phyloP scores from a whole-genome alignment of 192 early-diverging fungal species.

The Chytriomyces hyalinus region DNA sequence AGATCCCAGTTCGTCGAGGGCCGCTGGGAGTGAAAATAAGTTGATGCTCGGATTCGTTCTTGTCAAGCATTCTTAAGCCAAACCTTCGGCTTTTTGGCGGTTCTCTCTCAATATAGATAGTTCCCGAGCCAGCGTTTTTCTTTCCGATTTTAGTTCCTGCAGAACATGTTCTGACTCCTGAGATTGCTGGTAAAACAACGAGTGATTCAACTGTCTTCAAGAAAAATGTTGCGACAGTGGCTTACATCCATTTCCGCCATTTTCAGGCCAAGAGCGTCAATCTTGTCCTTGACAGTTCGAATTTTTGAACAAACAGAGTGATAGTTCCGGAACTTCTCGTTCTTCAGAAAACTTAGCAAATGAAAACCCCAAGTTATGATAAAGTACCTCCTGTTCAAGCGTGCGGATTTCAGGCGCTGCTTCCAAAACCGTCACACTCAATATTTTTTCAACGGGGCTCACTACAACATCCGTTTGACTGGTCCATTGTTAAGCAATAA shows the following conservation, averaged over 20 bases:
- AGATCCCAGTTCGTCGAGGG: slow-evolving; percentile 4
- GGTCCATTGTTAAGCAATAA: background rate
- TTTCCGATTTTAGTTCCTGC: slow-evolving; percentile 16
- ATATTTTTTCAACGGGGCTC: background rate
- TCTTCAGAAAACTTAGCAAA: background rate
- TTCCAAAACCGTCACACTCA: slow-evolving; percentile 16
- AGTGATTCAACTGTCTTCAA: too few species aligned
- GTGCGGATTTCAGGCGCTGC: slow-evolving; percentile 1
- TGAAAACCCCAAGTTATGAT: background rate
- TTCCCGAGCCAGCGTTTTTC: slow-evolving; percentile 10
- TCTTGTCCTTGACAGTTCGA: slow-evolving; percentile 30
- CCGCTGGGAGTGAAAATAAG: background rate
- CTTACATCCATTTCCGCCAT: slow-evolving; percentile 11
- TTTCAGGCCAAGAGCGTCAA: slow-evolving; percentile 19
- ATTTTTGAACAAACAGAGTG: slow-evolving; percentile 37
- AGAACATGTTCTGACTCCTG: slow-evolving; percentile 25
- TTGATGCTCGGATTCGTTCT: too few species aligned
- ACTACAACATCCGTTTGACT: background rate
- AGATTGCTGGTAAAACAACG: background rate
- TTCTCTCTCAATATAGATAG: slow-evolving; percentile 16
- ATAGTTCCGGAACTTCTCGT: slow-evolving; percentile 39
- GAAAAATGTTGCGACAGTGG: too few species aligned
- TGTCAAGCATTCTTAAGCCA: background rate
- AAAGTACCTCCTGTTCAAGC: slow-evolving; percentile 1
- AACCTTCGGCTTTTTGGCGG: slow-evolving; percentile 23